phyloP scores from a whole-genome alignment of 352 stramenopile species.

The Nothophytophthora sp. region DNA sequence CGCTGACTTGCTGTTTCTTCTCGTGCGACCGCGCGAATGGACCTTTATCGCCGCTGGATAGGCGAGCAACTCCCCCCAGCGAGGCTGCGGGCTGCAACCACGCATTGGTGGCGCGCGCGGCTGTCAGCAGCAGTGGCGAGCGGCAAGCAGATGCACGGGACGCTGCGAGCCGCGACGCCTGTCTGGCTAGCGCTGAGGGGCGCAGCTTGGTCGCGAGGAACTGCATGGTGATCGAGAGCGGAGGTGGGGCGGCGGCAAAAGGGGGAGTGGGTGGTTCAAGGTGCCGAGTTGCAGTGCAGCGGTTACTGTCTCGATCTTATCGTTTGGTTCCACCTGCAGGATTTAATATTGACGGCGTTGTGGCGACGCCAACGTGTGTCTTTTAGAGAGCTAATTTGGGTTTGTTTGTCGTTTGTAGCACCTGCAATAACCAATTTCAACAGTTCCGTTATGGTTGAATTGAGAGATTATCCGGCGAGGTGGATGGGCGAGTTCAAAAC shows the following conservation, averaged over 20 bases:
- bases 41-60: conserved; percentile 18
- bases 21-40: conserved; percentile 25
- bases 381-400: no score
- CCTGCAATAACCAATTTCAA: neutral
- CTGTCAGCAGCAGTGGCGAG: neutral
- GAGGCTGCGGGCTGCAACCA: neutral
- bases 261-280: conserved; percentile 11
- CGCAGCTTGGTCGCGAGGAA: conserved; percentile 17
- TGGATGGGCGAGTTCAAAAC: neutral
- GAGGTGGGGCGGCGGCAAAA: conserved; percentile 7
- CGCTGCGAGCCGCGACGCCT: conserved; percentile 2
- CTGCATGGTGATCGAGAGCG: conserved; percentile 6
- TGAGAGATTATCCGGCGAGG: neutral
- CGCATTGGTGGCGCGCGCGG: neutral
- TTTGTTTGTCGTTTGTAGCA: neutral
- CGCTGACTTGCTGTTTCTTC: conserved; percentile 5
- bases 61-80: neutral
- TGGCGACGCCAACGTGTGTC: neutral
- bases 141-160: neutral
- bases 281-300: no score
- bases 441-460: no score
- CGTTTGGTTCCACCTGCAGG: neutral
- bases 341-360: neutral
- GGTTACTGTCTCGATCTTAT: no score
- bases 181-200: neutral